These are phyloP conservation scores for Podospora bellae-mahoneyi DNA, from an alignment of 495 filamentous ascomycete genomes.

Conservation along the genomic window DNA sequence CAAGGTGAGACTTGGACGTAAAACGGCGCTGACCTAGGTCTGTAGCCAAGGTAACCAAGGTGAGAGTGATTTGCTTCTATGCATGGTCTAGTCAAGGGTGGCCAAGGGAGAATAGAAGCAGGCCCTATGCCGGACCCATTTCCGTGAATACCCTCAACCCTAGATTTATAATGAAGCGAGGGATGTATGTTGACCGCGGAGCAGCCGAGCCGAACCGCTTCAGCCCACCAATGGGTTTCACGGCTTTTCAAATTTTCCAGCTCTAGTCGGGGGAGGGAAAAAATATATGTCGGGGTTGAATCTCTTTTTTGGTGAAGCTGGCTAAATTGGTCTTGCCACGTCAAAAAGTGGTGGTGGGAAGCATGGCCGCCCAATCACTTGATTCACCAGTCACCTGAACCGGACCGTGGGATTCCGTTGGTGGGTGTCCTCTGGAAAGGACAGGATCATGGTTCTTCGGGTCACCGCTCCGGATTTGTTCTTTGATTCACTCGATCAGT, in stretches of 20 bases:
- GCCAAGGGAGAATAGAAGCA: background rate
- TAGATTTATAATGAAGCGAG: background rate
- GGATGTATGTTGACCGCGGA: background rate
- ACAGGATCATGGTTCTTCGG: background rate
- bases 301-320: slow-evolving; percentile 18
- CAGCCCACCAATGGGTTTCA: background rate
- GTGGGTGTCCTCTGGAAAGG: background rate
- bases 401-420: slow-evolving; percentile 20
- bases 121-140: background rate
- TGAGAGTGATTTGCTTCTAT: background rate
- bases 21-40: background rate
- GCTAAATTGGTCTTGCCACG: slow-evolving; percentile 25
- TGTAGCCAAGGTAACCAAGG: background rate
- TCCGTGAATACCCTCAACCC: background rate
- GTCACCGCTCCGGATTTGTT: background rate
- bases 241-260: background rate
- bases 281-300: background rate
- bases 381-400: background rate
- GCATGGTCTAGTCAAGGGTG: background rate
- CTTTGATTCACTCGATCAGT: background rate
- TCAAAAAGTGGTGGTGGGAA: slow-evolving; percentile 11
- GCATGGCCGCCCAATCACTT: slow-evolving; percentile 9
- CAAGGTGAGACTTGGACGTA: background rate
- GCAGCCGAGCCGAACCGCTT: background rate
- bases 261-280: background rate